Base-by-base conservation (phyloP, 129 eudicot species). In the Solidago caesia region DNA sequence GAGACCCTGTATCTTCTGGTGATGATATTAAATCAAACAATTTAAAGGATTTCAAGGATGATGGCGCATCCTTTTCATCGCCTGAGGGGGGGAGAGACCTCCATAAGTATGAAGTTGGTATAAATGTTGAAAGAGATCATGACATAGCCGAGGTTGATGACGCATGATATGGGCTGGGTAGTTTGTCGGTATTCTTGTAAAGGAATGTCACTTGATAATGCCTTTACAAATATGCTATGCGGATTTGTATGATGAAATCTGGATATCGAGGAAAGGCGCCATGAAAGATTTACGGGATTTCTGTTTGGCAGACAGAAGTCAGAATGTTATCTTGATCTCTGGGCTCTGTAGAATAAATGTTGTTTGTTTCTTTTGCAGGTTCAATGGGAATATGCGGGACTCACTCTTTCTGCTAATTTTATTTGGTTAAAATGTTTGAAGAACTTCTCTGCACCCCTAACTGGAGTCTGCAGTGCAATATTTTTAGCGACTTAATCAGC, bases 311-410 rank as follows among this genome's bases (percentile, higher is more conserved):
- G 44, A 64, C 64, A 57, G 70, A 73, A 77, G 77, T 78, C 47
- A n/a, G 77, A 78, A 78, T 71, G 77, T 71, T 82, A 43, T 46
- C 78, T 80, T 55, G 73, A 75, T 71, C 76, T 61, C 82, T 72
- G 67, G 84, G 78, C 75, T 59, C 70, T 78, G 75, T 73, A 81
- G 77, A 85, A 79, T 83, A 75, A 85, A 84, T 57, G 75, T 71
- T 85, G 74, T 71, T 83, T 82, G 85, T 83, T 81, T 73, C 75
- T 78, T 75, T 84, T 86, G 91, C 97, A 87, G 96, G 96, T 85
- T 44, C 14, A 45, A 64, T 60, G 64, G 79, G 80, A 81, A 58
- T 49, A 61, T 72, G 73, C 58, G 52, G 72, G 71, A 49, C 42
- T 59, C 80, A 63, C 62, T 74, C 75, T 68, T 45, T 77, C 80